Evolutionary conservation across 2,329 filamentous ascomycete species (phyloP), one percentile per base, ranked within the genome.

Genomic region (Trichoderma semiorbis): DNA sequence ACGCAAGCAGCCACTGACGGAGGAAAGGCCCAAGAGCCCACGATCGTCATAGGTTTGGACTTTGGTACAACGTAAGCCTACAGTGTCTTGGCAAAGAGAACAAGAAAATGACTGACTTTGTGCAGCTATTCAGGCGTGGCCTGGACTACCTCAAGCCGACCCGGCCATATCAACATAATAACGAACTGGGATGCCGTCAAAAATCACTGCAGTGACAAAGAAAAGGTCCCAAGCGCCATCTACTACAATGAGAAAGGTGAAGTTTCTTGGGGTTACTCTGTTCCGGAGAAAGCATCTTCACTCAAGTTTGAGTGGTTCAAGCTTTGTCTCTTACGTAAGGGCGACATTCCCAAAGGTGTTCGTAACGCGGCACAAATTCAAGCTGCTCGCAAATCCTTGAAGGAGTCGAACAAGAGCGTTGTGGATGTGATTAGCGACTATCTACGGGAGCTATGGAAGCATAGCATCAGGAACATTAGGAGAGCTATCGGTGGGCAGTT

Each of bases 31-130:
- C 14, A 43, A 14, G 61, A 63, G 3, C 58, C 63, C 18, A 47
- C 6, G 10, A 76, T 84, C 3, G 73, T 83, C 21, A 74, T 85
- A 3, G 81, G 84, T 0, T 78, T 86, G 8, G 84, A 85, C 55
- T 85, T 86, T 58, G 84, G 84, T 0, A 86, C 85, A 0, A 86
- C 84, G 76, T 84, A 72, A 71, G 80, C 74, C 2, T 5, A 1
- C 6, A 26, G 18, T 7, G 3, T 12, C 16, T 10, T 62, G 16
- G 18, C 36, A 39, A 8, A 8, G 7, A 39, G 16, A 39, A 18
- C 16, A 4, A 18, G 36, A 39, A 18, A 2, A 39, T 8, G 7
- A 47, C 67, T 76, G 24, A 76, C 10, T 2, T 4, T 11, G 14
- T 57, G 8, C 7, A 83, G 81, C 0, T 82, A 77, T 65, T 85